Evolutionary conservation across 495 filamentous ascomycete genomes (phyloP), one percentile per base, ranked within the genome.

Genomic region (Aspergillus heteromorphus): DNA sequence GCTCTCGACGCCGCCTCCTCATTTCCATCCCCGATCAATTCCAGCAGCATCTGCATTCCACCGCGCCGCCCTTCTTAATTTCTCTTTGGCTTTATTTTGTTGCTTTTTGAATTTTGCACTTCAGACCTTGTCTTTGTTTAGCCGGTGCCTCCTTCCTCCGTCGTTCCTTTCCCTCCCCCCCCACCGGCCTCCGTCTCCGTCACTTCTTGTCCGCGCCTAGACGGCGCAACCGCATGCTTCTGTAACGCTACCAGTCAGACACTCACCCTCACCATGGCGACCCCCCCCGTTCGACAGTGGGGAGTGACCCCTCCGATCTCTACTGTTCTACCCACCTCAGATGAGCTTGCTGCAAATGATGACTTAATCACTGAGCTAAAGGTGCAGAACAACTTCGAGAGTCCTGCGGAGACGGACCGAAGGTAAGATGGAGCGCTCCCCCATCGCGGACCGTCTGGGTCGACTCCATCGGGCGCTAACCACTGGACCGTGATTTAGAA

Each of bases 241-340:
- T 53, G 41, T 45, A 48, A 48, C 38, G 59, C 8, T 40, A 56
- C 38, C 42, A 36, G 38, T 49, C 41, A 40, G 54, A 59, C 29
- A 88, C 86, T 71, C 42, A 59, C 56, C 41, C 86, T 71, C 42
- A 59, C 56, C 41, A 81, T 81, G 78, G 68, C 76, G 36, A 63
- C 74, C 34, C 67, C 69, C 36, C 65, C 68, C 20, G 58, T 65
- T 53, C 72, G 77, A 47, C 83, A 86, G 59, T 93, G 81, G 79
- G 93, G 93, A 57, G 81, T 92, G 23, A 97, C 92, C 18, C 83
- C 85, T 53, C 87, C 93, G 17, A 90, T 98, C 40, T 93, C 91
- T 6, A 79, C 74, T 14, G 78, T 74, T 0, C 74, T 88, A 16
- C 95, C 95, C 13, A 91, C 87, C 13, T 75, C 83, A 38, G 72